Conservation (phyloP, 257 asterid species). For the Fraxinus excelsior region DNA sequence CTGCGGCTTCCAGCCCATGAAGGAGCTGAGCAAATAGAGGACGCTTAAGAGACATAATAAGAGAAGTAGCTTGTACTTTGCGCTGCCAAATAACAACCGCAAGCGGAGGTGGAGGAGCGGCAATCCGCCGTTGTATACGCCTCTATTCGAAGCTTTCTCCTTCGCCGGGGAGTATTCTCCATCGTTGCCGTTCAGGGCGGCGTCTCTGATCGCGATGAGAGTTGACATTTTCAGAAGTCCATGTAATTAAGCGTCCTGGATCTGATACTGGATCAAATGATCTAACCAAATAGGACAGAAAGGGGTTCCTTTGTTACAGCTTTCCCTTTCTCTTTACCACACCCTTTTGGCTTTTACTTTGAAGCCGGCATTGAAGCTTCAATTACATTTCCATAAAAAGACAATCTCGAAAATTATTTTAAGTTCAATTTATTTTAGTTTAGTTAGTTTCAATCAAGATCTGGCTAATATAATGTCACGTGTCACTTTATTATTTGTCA, state of each 20-base stretch:
- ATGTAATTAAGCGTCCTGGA: conserved; percentile 12
- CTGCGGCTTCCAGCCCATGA: conserved; percentile 63
- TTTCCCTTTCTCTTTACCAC: not conserved
- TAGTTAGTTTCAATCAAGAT: not conserved
- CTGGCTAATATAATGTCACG: too few species aligned
- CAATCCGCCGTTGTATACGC: conserved; percentile 49
- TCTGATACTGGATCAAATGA: not conserved
- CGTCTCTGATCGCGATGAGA: conserved; percentile 51
- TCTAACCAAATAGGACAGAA: not conserved
- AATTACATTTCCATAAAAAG: not conserved
- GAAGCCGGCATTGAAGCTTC: not conserved
- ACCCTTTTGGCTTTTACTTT: not conserved
- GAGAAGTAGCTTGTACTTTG: conserved; percentile 49
- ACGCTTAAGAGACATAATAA: conserved; percentile 31
- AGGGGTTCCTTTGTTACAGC: not conserved
- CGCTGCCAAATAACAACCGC: conserved; percentile 39
- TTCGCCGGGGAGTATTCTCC: conserved; percentile 63
- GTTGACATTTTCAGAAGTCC: conserved; percentile 40
- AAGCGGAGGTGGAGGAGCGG: conserved; percentile 56
- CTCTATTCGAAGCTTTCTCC: conserved; percentile 57
- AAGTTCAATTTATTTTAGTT: not conserved
- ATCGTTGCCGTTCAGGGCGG: conserved; percentile 39
- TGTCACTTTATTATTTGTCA: too few species aligned
- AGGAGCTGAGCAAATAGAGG: conserved; percentile 38
- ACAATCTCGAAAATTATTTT: not conserved